Percentiles rank a stretch among this genome's conserved stretches.
phyloP scores from a whole-genome alignment of 768 basidiomycete genomes.

The Boletus rubropictus region DNA sequence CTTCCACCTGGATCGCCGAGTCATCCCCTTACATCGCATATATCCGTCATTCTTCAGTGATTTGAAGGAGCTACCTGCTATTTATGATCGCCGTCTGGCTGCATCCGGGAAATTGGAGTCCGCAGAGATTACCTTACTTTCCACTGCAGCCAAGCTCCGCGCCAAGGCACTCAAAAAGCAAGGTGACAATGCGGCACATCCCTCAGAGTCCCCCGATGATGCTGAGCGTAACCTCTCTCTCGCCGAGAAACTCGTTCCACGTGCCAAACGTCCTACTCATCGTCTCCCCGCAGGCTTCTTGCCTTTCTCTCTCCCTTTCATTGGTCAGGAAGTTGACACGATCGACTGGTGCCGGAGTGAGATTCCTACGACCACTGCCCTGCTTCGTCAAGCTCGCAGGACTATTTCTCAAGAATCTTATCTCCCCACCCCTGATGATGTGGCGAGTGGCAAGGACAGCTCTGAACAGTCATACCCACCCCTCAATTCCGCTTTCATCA shows the following conservation, averaged over 20 bases:
- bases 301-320: slow-evolving; percentile 54
- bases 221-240: slow-evolving; percentile 30
- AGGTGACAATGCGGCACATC: slow-evolving; percentile 20
- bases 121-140: slow-evolving; percentile 75
- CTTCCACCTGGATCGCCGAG: not conserved
- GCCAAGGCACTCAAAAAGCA: slow-evolving; percentile 47
- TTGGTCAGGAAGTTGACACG: slow-evolving; percentile 87
- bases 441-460: slow-evolving; percentile 6
- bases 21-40: not conserved
- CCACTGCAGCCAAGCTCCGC: slow-evolving; percentile 69
- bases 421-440: slow-evolving; percentile 22
- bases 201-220: slow-evolving; percentile 20
- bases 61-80: slow-evolving; percentile 78
- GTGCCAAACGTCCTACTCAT: slow-evolving; percentile 71
- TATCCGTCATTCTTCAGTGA: slow-evolving; percentile 40
- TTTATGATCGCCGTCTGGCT: slow-evolving; percentile 68
- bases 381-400: slow-evolving; percentile 48
- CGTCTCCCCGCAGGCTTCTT: slow-evolving; percentile 52
- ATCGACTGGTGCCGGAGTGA: slow-evolving; percentile 86
- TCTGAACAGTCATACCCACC: slow-evolving; percentile 44
- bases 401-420: slow-evolving; percentile 16
- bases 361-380: slow-evolving; percentile 49
- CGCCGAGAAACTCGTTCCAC: slow-evolving; percentile 57
- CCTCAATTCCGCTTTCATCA: slow-evolving; percentile 74
- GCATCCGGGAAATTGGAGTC: slow-evolving; percentile 79